These are phyloP conservation scores for Bauhinia variegata DNA, from an alignment of 306 rosid species.

Conservation along the genomic window DNA sequence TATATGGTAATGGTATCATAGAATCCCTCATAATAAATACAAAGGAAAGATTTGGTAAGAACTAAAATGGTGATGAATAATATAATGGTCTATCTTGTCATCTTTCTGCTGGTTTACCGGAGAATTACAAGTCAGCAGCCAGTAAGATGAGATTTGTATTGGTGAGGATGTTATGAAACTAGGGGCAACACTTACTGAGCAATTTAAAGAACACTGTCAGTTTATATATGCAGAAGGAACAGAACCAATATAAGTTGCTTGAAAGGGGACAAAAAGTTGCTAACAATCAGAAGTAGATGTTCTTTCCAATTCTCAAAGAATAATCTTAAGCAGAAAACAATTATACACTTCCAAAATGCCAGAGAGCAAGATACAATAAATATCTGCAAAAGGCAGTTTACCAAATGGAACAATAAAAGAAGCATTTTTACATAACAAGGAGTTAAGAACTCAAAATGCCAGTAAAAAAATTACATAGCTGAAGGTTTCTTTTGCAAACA, in stretches of 20 bases:
- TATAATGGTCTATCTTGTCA: no score
- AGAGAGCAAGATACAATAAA: background rate
- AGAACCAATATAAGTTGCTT: background rate
- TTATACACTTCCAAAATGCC: constrained; percentile 1
- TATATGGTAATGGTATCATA: background rate
- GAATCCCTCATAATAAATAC: background rate
- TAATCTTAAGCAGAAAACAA: constrained; percentile 8
- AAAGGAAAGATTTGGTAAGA: no score
- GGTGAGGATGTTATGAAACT: constrained; percentile 10
- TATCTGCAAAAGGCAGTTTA: background rate
- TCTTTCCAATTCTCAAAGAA: constrained; percentile 18
- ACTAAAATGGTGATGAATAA: no score
- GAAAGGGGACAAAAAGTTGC: constrained; percentile 3
- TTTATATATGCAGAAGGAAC: constrained; percentile 3
- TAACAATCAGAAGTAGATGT: background rate
- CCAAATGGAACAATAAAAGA: constrained; percentile 25
- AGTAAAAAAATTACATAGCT: background rate
- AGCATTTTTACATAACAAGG: constrained; percentile 2
- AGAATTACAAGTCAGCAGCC: background rate
- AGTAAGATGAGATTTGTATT: background rate
- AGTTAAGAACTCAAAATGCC: background rate
- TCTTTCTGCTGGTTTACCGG: no score
- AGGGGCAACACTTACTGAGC: background rate
- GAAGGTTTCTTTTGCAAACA: constrained; percentile 21
- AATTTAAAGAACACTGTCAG: background rate